These are phyloP conservation scores for Climacium dendroides DNA, from an alignment of 225 moss, liverwort and hornwort species.

Conservation along the genomic window DNA sequence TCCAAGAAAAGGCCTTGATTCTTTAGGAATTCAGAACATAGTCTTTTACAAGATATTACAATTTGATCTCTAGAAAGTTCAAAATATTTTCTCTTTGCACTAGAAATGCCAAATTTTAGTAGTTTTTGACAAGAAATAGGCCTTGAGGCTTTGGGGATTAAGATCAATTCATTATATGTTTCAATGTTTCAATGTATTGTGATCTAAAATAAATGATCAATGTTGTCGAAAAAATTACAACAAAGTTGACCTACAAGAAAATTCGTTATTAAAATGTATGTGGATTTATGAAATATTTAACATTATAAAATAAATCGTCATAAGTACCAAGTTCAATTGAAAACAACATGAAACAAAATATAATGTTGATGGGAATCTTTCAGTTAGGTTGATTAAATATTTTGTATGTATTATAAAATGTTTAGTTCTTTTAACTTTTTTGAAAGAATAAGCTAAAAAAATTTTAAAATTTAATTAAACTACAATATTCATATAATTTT, in stretches of 20 bases:
- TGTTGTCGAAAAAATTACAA: background rate
- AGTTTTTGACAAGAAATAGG: background rate
- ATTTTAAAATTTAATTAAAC: background rate
- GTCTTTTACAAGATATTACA: background rate
- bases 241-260: background rate
- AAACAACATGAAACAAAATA: background rate
- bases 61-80: background rate
- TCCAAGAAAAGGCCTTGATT: too few species aligned
- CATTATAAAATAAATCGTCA: background rate
- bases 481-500: background rate
- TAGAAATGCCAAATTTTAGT: rapidly evolving
- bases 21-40: too few species aligned
- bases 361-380: background rate
- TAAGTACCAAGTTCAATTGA: background rate
- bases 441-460: background rate
- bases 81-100: rapidly evolving
- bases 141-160: too few species aligned
- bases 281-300: background rate
- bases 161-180: background rate
- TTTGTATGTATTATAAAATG: background rate
- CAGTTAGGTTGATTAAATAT: background rate
- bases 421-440: background rate
- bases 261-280: background rate
- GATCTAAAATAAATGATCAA: background rate
- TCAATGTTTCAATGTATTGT: background rate